Evolutionary conservation across 345 rosid species (phyloP).

Genomic region (Theobroma cacao): DNA sequence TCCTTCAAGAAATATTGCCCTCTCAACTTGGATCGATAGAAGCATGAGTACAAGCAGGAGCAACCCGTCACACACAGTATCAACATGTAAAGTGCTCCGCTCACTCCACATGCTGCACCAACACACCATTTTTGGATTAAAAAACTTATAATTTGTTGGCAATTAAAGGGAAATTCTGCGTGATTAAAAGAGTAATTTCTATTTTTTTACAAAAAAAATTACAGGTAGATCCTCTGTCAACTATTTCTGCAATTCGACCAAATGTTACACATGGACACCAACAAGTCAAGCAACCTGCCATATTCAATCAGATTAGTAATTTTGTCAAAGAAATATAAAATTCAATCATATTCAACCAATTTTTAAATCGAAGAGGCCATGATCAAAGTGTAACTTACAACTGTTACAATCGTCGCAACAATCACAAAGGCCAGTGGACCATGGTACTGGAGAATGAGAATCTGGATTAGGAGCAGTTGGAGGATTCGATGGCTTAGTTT

Average conservation of each 20-base stretch:
- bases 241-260: conserved; percentile 67
- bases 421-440: conserved; percentile 57
- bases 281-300: conserved; percentile 54
- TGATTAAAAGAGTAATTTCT: not conserved
- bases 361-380: too few species aligned
- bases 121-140: not conserved
- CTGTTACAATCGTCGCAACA: conserved; percentile 38
- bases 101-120: conserved; percentile 48
- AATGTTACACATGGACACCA: conserved; percentile 73
- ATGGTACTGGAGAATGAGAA: conserved; percentile 16
- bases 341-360: too few species aligned
- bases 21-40: conserved; percentile 59
- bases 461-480: not conserved
- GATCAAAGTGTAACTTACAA: conserved; percentile 23
- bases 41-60: conserved; percentile 54
- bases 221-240: conserved; percentile 59
- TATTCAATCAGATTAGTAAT: too few species aligned
- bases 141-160: too few species aligned
- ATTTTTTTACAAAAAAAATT: conserved; percentile 10
- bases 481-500: not conserved
- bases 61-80: conserved; percentile 40
- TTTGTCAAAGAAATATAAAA: too few species aligned
- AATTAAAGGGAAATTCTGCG: not conserved
- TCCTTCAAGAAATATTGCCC: conserved; percentile 53
- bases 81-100: conserved; percentile 43